Evolutionary conservation across 768 basidiomycete genomes (phyloP), one percentile per base, ranked within the genome.

Genomic region (Mycena pura): DNA sequence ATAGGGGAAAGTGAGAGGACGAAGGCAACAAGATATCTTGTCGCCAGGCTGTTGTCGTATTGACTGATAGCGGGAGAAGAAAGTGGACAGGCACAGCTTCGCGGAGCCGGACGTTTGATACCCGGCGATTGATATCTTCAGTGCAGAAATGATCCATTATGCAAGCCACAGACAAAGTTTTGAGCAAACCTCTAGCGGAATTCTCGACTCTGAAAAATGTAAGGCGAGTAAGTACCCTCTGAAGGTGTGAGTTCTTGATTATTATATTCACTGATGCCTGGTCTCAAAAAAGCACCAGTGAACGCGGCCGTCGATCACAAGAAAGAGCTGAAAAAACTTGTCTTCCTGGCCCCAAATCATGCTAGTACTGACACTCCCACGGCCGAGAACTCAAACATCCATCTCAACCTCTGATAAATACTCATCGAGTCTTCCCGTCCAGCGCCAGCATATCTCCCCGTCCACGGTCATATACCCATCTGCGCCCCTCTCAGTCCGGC

Each of bases 371-470:
- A 36, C 34, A 49, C 47, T 32, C 47, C 47, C 13, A 49, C 32
- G 31, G 31, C 47, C 32, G 47, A 49, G 47, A 49, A 49, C 47
- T 36, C 47, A 49, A 48, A 48, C 46, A 49, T 49, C 31, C 47
- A 36, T 49, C 32, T 49, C 47, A 49, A 49, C 47, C 47, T 49
- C 47, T 49, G 24, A 49, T 49, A 49, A 49, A 49, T 49, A 49
- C 19, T n/a, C 47, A 49, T 49, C 47, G 31, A 49, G 32, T 49
- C 47, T 49, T 32, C 32, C 47, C 47, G 47, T 49, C 47, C 47
- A 49, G 45, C 45, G 27, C 45, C 45, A 46, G 45, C 45, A 46
- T 46, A 46, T 46, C 45, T 46, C 45, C 45, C 47, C 32, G 31
- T 49, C 32, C 24, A 24, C 47, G 47, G 31, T 49, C 47, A 49